Base-by-base conservation (phyloP, 2,329 filamentous ascomycete genomes). In the Lachnum nothofagi region DNA sequence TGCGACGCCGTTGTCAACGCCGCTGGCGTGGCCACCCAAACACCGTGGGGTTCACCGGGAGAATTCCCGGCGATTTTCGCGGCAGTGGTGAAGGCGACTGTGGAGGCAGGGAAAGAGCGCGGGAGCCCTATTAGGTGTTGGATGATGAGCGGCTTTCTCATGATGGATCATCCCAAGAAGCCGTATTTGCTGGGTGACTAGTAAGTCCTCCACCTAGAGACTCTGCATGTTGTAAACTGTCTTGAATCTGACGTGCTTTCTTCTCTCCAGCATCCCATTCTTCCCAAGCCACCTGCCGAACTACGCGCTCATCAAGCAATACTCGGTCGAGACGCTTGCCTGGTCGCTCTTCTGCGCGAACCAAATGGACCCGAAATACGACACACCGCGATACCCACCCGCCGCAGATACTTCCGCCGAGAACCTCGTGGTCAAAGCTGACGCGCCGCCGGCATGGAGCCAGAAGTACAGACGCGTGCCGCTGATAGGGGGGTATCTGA, bases 1-100 rank as follows among this genome's bases (percentile, higher is more conserved):
- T 63, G 61, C 46, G 55, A 63, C 41, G 61, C 61, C 2, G 53
- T 63, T 16, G 49, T 63, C 24, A 60, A 60, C 49, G 49, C 58
- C 22, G 60, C 61, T 38, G 61, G 60, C 17, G 9, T 55, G 31
- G 60, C 58, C 34, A 47, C 55, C 10, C 45, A 51, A 34, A 45
- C 45, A 16, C 44, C 51, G 0, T 50, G 42, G 38, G n/a, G n/a
- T 41, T 45, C 34, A 10, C 42, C 42, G 16, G 52, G 55, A 17
- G 51, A 57, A 5, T 54, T 60, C 14, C 52, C 48, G 6, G 42
- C 33, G 3, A 60, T 63, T 37, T 55, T 61, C 38, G 52, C 55
- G 5, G 54, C 60, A 10, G 58, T 62, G 5, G 53, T 57, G 6
- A 4, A 46, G 14, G 59, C 59, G 19, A 44, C 54, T 17, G 4